Evolutionary conservation across 2,329 filamentous ascomycete species (phyloP), one percentile per base, ranked within the genome.

Genomic region (Macrophomina tecta): DNA sequence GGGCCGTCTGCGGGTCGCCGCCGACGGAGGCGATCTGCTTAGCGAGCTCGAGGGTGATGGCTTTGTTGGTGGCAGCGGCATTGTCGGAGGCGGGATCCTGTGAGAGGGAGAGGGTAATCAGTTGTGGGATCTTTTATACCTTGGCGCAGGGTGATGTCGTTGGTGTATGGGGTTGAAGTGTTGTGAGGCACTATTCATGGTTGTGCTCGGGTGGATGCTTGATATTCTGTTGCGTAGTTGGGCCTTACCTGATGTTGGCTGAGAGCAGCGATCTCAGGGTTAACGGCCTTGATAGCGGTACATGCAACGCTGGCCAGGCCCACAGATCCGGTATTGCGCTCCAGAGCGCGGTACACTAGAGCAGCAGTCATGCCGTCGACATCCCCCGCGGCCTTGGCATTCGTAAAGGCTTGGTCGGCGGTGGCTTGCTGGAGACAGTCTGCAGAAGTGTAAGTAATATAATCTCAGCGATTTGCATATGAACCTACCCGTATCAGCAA

Each of bases 181-280:
- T 38, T 38, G 36, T 1, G 11, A 12, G 6, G 36, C 23, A 23
- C 23, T 23, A 23, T 23, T 23, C 23, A 23, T 23, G 23, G 23
- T 23, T 23, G 23, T 23, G 23, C 23, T 23, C 23, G 23, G 23
- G 23, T 23, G 23, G 1, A 23, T 23, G 23, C 23, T 23, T 23
- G 23, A 23, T 23, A 23, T 23, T 23, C 2, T 23, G 23, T 23
- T 23, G 23, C 23, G 23, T 23, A 23, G 23, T 23, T 23, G 23
- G 23, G 23, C 23, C 23, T 23, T 23, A 56, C 61, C 69, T 91
- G 88, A 77, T 91, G 89, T 77, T 90, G 87, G 64, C 82, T 78
- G 68, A 91, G 75, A 51, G 87, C 87, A 34, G 82, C 85, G 72
- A 91, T 89, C 79, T 91, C 88, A 2, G 88, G 83, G 78, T 91